Percentiles rank a stretch among this genome's conserved stretches.
Conservation (phyloP, 441 rosid species). For the Flueggea neowawraea region DNA sequence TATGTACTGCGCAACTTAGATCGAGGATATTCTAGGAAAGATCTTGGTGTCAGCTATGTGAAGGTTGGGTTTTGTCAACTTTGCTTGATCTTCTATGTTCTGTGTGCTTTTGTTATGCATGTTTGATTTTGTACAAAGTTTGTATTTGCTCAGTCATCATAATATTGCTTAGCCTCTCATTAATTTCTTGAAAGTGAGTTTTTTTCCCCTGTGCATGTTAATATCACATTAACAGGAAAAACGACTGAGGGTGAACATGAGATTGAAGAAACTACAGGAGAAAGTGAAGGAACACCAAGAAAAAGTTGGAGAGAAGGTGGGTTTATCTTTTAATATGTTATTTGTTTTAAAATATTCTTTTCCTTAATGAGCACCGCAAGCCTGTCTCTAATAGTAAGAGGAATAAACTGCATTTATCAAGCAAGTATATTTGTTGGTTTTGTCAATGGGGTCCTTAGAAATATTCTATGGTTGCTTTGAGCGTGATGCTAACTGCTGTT, state of each 20-base stretch:
- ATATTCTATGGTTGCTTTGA: too few relatives aligned
- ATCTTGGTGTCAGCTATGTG: conserved; percentile 77
- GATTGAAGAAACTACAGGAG: conserved; percentile 62
- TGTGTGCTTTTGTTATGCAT: neutral
- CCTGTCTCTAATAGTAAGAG: too few relatives aligned
- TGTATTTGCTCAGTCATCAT: neutral
- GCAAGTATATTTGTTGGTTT: too few relatives aligned
- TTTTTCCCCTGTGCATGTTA: neutral
- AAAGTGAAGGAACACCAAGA: conserved; percentile 79
- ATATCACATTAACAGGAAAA: conserved; percentile 59
- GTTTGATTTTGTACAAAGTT: neutral
- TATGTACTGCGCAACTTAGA: conserved; percentile 74
- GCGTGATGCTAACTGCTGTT: too few relatives aligned
- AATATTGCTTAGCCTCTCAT: too few relatives aligned
- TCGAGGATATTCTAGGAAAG: conserved; percentile 81
- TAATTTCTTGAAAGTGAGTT: too few relatives aligned
- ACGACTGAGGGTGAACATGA: conserved; percentile 71
- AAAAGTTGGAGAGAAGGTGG: conserved; percentile 44
- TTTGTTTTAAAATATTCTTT: too few relatives aligned
- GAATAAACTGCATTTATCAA: too few relatives aligned
- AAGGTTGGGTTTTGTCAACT: conserved; percentile 33
- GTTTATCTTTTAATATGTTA: neutral
- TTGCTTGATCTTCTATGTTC: neutral
- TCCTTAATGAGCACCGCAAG: too few relatives aligned
- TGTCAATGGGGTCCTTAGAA: too few relatives aligned